Conservation (phyloP, 2,329 filamentous ascomycete genomes). For the Aspergillus sp. region DNA sequence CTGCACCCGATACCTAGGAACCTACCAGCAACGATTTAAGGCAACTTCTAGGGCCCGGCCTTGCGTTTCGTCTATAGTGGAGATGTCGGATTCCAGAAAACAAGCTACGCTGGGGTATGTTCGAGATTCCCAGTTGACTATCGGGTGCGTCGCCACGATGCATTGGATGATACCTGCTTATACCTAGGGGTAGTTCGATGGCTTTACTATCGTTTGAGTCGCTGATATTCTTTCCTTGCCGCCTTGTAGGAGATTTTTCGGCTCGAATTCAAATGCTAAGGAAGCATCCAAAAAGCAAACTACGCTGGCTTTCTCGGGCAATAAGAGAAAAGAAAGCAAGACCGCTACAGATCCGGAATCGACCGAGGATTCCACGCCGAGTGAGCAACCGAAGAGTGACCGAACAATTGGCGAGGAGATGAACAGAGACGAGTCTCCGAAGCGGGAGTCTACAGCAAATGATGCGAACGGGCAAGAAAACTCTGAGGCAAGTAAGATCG, state of each 20-base stretch:
- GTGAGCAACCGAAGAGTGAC: slow-evolving; percentile 1
- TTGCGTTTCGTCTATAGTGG: not conserved
- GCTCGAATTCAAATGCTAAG: slow-evolving; percentile 50
- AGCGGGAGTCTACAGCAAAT: slow-evolving; percentile 4
- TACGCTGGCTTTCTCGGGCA: slow-evolving; percentile 63
- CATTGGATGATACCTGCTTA: not conserved
- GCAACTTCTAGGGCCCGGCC: not conserved
- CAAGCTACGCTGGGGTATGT: slow-evolving; percentile 88
- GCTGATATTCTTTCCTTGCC: not conserved
- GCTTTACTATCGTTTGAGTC: slow-evolving; percentile 4
- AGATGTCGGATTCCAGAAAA: slow-evolving; percentile 36
- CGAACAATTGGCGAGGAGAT: slow-evolving; percentile 5
- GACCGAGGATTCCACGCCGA: slow-evolving; percentile 15
- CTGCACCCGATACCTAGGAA: not conserved
- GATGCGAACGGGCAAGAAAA: not conserved
- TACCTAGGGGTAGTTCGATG: slow-evolving; percentile 2
- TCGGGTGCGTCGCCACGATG: slow-evolving; percentile 51
- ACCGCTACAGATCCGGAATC: slow-evolving; percentile 17
- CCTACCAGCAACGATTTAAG: not conserved
- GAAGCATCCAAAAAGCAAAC: slow-evolving; percentile 61
- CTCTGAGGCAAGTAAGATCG: slow-evolving; percentile 8
- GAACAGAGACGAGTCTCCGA: slow-evolving; percentile 9
- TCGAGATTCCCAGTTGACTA: slow-evolving; percentile 61
- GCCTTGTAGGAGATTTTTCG: slow-evolving; percentile 71
- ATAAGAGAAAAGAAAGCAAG: slow-evolving; percentile 39